These are phyloP conservation scores for Fagopyrum homotropicum DNA, from an alignment of 148 eudicot species.

Conservation along the genomic window DNA sequence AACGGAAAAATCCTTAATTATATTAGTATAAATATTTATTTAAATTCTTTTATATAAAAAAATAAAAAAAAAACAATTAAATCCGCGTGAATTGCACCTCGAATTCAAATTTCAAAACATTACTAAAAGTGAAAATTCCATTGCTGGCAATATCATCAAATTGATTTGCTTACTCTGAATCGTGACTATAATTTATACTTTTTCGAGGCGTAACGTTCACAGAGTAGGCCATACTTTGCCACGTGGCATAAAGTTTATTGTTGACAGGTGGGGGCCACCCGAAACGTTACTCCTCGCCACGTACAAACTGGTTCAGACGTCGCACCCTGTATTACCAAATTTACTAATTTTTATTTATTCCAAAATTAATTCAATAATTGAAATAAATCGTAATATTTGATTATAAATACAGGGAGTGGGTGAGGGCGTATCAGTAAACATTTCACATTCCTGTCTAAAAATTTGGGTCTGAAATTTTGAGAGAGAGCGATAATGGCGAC, in stretches of 20 bases:
- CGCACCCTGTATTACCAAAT: not conserved
- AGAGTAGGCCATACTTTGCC: not conserved
- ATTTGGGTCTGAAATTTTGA: not conserved
- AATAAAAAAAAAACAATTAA: too few species aligned
- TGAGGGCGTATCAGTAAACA: not conserved
- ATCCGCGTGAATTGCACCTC: too few species aligned
- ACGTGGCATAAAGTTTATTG: not conserved
- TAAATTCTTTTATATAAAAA: too few species aligned
- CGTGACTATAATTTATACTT: not conserved
- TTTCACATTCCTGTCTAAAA: not conserved
- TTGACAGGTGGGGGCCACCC: not conserved
- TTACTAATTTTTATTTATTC: not conserved
- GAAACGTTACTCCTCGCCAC: slow-evolving; percentile 2
- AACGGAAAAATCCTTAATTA: too few species aligned
- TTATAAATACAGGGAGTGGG: slow-evolving; percentile 11
- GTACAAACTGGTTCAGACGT: slow-evolving; percentile 1
- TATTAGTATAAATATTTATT: too few species aligned
- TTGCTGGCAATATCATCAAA: not conserved
- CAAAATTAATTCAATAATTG: not conserved
- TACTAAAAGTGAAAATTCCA: not conserved
- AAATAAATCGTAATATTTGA: not conserved
- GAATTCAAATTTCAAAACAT: too few species aligned
- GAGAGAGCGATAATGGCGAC: slow-evolving; percentile 48
- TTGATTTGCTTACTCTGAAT: not conserved
- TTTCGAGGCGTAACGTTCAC: not conserved